phyloP scores from a whole-genome alignment of 2,329 filamentous ascomycete genomes.

The Alternaria sp. region DNA sequence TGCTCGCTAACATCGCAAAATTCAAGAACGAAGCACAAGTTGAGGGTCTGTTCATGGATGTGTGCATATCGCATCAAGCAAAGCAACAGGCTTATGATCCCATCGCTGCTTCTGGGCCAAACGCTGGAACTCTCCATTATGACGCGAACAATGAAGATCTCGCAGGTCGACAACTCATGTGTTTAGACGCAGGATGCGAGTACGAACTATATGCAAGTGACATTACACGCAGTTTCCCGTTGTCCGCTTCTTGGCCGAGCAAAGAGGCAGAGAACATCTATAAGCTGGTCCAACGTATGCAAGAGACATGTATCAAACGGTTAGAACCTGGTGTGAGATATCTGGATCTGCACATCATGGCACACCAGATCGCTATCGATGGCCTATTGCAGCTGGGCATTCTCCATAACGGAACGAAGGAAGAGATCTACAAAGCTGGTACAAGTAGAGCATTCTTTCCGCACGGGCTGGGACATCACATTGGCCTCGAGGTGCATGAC shows the following conservation, averaged over 20 bases:
- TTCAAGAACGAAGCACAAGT: slow-evolving; percentile 83
- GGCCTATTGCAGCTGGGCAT: slow-evolving; percentile 78
- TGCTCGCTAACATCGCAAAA: slow-evolving; percentile 69
- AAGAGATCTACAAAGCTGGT: slow-evolving; percentile 78
- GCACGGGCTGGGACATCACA: slow-evolving; percentile 88
- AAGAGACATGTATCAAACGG: slow-evolving; percentile 74
- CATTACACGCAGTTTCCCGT: slow-evolving; percentile 86
- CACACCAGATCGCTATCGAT: slow-evolving; percentile 74
- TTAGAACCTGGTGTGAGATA: slow-evolving; percentile 75
- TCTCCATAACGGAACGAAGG: slow-evolving; percentile 68
- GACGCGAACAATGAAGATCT: slow-evolving; percentile 79
- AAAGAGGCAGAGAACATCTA: slow-evolving; percentile 78
- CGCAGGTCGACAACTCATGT: slow-evolving; percentile 73
- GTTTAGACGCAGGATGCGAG: slow-evolving; percentile 89
- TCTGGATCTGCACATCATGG: slow-evolving; percentile 75
- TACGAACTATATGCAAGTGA: slow-evolving; percentile 88
- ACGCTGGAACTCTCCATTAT: slow-evolving; percentile 89
- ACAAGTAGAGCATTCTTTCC: slow-evolving; percentile 93
- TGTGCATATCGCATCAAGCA: slow-evolving; percentile 76
- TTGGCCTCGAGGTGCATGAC: slow-evolving; percentile 94
- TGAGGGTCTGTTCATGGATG: slow-evolving; percentile 77
- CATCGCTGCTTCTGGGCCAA: slow-evolving; percentile 86
- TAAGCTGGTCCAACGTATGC: slow-evolving; percentile 81
- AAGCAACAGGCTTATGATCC: slow-evolving; percentile 84
- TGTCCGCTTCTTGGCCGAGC: slow-evolving; percentile 73